Conservation (phyloP, 164 flowering plant genomes). For the Paratinospora sagittata region DNA sequence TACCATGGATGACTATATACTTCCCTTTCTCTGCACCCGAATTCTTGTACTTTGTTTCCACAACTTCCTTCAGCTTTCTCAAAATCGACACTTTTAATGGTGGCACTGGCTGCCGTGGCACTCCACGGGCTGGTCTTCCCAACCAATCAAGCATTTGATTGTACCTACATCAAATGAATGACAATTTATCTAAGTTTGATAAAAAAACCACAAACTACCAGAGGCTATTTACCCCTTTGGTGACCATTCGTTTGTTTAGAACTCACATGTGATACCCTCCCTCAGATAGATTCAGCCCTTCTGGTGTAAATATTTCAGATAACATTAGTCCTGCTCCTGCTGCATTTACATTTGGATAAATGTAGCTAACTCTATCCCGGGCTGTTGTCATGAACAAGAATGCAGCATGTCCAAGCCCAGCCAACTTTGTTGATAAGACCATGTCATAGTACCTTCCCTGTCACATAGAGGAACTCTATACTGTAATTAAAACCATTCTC, state of each 20-base stretch:
- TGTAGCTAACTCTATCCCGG: slow-evolving; percentile 71
- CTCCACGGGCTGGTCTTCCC: slow-evolving; percentile 56
- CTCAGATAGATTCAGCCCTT: slow-evolving; percentile 57
- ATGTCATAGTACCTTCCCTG: slow-evolving; percentile 90
- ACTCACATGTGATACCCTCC: slow-evolving; percentile 48
- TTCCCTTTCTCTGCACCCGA: slow-evolving; percentile 72
- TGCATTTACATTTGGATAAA: slow-evolving; percentile 85
- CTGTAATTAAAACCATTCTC: not conserved
- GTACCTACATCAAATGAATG: slow-evolving; percentile 47
- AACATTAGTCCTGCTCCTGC: slow-evolving; percentile 85
- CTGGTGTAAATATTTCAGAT: slow-evolving; percentile 62
- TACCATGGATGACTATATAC: slow-evolving; percentile 74
- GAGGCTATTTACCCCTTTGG: not conserved
- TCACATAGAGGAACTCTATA: not conserved
- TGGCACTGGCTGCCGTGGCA: slow-evolving; percentile 62
- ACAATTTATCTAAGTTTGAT: not conserved
- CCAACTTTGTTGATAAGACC: slow-evolving; percentile 73
- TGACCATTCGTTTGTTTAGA: not conserved
- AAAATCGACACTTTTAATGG: slow-evolving; percentile 71
- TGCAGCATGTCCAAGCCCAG: slow-evolving; percentile 80
- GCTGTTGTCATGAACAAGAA: slow-evolving; percentile 82
- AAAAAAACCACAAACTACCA: not conserved
- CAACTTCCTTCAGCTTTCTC: slow-evolving; percentile 63
- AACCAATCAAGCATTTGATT: slow-evolving; percentile 79
- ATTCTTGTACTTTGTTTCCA: slow-evolving; percentile 54